A percentile compares a stretch with the other conserved stretches of the same genome.
phyloP scores from a whole-genome alignment of 345 rosid genomes.

The Aegle marmelos region DNA sequence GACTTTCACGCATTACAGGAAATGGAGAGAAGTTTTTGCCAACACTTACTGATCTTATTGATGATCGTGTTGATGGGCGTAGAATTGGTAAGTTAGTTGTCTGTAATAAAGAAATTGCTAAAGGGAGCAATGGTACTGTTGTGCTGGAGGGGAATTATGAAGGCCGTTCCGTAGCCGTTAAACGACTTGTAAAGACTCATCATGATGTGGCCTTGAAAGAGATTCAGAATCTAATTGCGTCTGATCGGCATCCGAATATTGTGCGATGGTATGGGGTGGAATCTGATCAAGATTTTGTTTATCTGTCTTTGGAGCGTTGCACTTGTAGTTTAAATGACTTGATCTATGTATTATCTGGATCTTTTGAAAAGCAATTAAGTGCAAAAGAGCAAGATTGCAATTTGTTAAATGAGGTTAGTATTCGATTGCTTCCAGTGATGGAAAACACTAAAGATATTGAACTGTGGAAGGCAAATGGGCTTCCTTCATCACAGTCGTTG shows the following conservation, averaged over 20 bases:
- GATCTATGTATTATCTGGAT: conserved; percentile 34
- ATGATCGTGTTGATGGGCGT: conserved; percentile 34
- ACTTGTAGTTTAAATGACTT: conserved; percentile 66
- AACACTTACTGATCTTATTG: conserved; percentile 31
- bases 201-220: conserved; percentile 70
- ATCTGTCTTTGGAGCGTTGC: conserved; percentile 66
- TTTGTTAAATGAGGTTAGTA: conserved; percentile 20
- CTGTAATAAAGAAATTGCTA: conserved; percentile 55
- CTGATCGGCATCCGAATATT: conserved; percentile 68
- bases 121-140: conserved; percentile 66
- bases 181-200: conserved; percentile 65
- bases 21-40: conserved; percentile 23
- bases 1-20: conserved; percentile 24
- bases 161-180: conserved; percentile 63
- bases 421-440: conserved; percentile 27
- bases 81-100: conserved; percentile 57
- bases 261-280: conserved; percentile 76
- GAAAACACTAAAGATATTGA: conserved; percentile 39
- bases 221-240: conserved; percentile 66
- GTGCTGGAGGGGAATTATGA: conserved; percentile 63
- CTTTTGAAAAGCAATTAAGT: conserved; percentile 35
- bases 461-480: conserved; percentile 60
- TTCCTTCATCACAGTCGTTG: conserved; percentile 55
- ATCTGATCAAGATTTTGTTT: conserved; percentile 62
- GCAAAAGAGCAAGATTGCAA: conserved; percentile 18